phyloP scores from a whole-genome alignment of 1,284 basidiomycete species.

The Schizopora paradoxa region DNA sequence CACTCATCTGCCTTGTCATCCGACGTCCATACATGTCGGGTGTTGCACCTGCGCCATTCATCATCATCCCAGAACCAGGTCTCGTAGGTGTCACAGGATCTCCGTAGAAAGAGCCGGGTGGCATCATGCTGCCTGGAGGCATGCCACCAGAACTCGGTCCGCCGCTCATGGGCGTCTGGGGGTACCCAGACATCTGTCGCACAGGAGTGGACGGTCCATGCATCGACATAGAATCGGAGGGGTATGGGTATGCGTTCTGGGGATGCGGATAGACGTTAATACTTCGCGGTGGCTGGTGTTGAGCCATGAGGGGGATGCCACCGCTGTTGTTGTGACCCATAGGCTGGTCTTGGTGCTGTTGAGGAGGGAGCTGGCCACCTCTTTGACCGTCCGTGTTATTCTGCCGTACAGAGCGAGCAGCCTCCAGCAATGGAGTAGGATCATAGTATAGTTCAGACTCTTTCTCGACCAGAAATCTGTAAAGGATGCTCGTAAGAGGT shows the following conservation, averaged over 20 bases:
- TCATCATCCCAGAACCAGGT: constrained; percentile 12
- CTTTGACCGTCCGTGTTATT: too few relatives aligned
- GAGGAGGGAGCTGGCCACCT: constrained; percentile 1
- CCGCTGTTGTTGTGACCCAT: constrained; percentile 5
- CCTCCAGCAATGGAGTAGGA: constrained; percentile 39
- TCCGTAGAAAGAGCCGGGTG: constrained; percentile 7
- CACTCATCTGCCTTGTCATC: constrained; percentile 16
- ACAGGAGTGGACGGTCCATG: not conserved
- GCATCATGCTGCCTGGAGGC: not conserved
- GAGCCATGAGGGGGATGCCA: not conserved
- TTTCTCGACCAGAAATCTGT: constrained; percentile 51
- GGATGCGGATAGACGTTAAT: too few relatives aligned
- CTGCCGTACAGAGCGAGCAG: constrained; percentile 16
- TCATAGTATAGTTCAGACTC: constrained; percentile 64
- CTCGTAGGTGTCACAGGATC: constrained; percentile 9
- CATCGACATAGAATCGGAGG: too few relatives aligned
- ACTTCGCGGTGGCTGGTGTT: constrained; percentile 6
- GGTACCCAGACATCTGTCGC: constrained; percentile 2
- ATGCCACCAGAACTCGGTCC: not conserved
- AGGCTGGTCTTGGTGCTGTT: constrained; percentile 6
- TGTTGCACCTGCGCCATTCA: constrained; percentile 10
- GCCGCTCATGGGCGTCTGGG: not conserved
- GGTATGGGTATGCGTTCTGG: too few relatives aligned
- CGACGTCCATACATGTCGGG: constrained; percentile 15
- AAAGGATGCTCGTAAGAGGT: constrained; percentile 2